Percentiles rank a stretch among this genome's conserved stretches.
Conservation (phyloP, 768 basidiomycete genomes). For the Imleria badia region DNA sequence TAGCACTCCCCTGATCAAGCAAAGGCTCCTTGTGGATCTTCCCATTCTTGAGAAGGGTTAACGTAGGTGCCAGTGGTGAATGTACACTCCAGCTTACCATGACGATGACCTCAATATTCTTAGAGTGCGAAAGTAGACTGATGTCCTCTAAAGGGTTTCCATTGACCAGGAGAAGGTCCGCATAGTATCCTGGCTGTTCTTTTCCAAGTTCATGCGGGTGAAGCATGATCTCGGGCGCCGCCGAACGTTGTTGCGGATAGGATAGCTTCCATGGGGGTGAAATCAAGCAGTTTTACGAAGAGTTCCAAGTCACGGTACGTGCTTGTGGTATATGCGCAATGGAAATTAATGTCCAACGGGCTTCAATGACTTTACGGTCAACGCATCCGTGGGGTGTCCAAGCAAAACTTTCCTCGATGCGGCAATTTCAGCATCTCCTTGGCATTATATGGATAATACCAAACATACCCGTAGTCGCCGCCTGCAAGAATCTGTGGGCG, state of each 20-base stretch:
- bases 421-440: neutral
- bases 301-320: neutral
- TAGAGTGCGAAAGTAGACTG: neutral
- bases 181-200: neutral
- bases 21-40: neutral
- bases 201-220: neutral
- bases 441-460: too few relatives aligned
- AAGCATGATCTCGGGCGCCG: neutral
- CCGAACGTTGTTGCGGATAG: neutral
- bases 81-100: neutral
- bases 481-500: neutral
- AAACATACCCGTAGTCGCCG: neutral
- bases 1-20: neutral
- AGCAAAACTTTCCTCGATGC: neutral
- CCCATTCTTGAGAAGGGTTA: neutral
- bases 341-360: neutral
- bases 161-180: neutral
- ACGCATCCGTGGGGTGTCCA: neutral
- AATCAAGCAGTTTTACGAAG: neutral
- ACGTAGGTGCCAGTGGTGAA: neutral
- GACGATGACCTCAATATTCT: neutral
- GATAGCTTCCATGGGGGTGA: neutral
- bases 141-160: neutral
- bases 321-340: too few relatives aligned
- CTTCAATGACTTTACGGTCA: neutral